These are phyloP conservation scores for Passalora sequoiae DNA, from an alignment of 2,329 filamentous ascomycete genomes.

Conservation along the genomic window DNA sequence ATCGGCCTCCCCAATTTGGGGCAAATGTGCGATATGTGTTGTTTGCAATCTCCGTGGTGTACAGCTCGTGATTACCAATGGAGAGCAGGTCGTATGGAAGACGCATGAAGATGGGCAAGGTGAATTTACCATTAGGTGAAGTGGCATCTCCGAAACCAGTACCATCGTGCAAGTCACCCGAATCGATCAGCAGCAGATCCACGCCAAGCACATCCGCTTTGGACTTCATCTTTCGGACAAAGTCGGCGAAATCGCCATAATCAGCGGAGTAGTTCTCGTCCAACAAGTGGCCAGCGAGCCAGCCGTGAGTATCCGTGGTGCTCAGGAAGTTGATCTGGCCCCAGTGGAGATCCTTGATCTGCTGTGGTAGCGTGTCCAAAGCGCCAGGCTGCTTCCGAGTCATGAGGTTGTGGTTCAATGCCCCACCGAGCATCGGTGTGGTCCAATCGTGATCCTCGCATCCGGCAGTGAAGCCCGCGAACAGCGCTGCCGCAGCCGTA, in stretches of 20 bases:
- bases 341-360: constrained; percentile 23
- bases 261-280: constrained; percentile 61
- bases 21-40: constrained; percentile 57
- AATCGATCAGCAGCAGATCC: constrained; percentile 58
- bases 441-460: constrained; percentile 23
- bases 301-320: constrained; percentile 59
- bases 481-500: constrained; percentile 9
- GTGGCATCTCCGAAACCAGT: constrained; percentile 59
- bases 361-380: constrained; percentile 18
- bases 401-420: constrained; percentile 18
- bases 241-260: constrained; percentile 61
- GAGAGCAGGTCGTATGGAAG: constrained; percentile 48
- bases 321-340: constrained; percentile 21
- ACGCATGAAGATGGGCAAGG: constrained; percentile 48
- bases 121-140: constrained; percentile 51
- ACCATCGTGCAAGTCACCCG: constrained; percentile 63
- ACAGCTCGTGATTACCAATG: constrained; percentile 62
- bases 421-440: constrained; percentile 16
- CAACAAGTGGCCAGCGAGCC: constrained; percentile 50
- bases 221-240: constrained; percentile 55
- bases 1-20: constrained; percentile 52
- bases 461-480: constrained; percentile 8
- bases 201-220: constrained; percentile 54
- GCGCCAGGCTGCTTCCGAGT: constrained; percentile 17
- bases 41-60: constrained; percentile 57